Percentiles rank a stretch among this genome's conserved stretches.
These are phyloP conservation scores for Amylocarpus encephaloides DNA, from an alignment of 2,329 filamentous ascomycete genomes.

Conservation along the genomic window DNA sequence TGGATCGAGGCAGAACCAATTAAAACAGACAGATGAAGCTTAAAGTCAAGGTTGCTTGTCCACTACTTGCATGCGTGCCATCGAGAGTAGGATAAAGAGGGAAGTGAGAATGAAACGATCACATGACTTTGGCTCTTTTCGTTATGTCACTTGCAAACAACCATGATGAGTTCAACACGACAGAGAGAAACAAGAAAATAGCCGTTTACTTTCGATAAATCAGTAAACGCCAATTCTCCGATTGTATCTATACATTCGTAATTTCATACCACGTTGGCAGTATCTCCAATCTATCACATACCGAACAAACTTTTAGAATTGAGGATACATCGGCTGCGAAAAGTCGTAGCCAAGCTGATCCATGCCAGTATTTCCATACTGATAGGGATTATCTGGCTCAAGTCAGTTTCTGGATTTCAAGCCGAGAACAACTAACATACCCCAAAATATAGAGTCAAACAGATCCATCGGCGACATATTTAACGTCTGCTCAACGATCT, in stretches of 20 bases:
- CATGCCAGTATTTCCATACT: neutral
- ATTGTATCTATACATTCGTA: neutral
- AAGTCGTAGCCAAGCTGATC: constrained; percentile 2
- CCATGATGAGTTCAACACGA: too few species aligned
- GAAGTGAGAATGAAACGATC: too few species aligned
- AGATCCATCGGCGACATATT: constrained; percentile 63
- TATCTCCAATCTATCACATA: neutral
- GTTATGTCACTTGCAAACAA: too few species aligned
- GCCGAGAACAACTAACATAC: constrained; percentile 32
- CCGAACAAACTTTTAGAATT: constrained; percentile 1
- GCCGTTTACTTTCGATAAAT: too few species aligned
- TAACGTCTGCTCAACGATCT: constrained; percentile 46
- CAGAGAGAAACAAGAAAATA: too few species aligned
- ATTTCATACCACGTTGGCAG: neutral
- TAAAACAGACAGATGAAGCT: too few species aligned
- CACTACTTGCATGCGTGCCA: too few species aligned
- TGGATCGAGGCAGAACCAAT: too few species aligned
- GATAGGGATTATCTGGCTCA: neutral
- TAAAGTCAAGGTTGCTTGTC: too few species aligned
- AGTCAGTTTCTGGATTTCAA: neutral
- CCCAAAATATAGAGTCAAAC: constrained; percentile 63
- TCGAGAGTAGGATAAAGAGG: too few species aligned
- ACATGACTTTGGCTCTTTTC: too few species aligned
- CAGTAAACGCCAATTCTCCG: too few species aligned
- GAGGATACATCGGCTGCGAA: constrained; percentile 1